phyloP scores from a whole-genome alignment of 225 moss, liverwort and hornwort species.

The Physcomitrellopsis africana region DNA sequence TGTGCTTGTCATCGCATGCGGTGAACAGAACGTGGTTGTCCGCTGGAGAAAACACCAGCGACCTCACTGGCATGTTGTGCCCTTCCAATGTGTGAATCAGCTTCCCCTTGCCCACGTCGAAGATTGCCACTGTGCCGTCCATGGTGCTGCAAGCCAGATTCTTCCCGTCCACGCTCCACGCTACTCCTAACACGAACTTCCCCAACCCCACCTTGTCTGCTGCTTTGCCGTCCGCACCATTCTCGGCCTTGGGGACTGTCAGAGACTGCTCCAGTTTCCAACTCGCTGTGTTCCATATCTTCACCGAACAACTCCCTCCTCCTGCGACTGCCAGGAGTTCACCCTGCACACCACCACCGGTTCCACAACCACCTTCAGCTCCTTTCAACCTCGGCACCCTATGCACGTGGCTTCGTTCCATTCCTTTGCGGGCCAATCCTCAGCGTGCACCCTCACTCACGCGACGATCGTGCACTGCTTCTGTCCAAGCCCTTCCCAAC shows the following conservation, averaged over 20 bases:
- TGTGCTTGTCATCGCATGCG: slow-evolving; percentile 91
- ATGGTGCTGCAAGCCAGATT: slow-evolving; percentile 93
- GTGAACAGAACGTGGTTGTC: slow-evolving; percentile 85
- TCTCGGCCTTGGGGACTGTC: slow-evolving; percentile 60
- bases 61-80: slow-evolving; percentile 90
- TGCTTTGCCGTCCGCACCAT: slow-evolving; percentile 47
- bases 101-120: slow-evolving; percentile 75
- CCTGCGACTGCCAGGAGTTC: slow-evolving; percentile 90
- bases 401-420: background rate
- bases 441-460: no score
- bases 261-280: slow-evolving; percentile 82
- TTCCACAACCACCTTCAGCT: background rate
- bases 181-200: slow-evolving; percentile 86
- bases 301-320: slow-evolving; percentile 89
- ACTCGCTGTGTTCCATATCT: slow-evolving; percentile 84
- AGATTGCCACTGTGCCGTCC: slow-evolving; percentile 86
- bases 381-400: no score
- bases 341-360: slow-evolving; percentile 50
- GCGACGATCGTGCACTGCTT: no score
- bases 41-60: slow-evolving; percentile 86
- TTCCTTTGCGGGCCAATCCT: no score
- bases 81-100: slow-evolving; percentile 84
- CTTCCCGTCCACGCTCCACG: slow-evolving; percentile 94
- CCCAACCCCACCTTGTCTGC: slow-evolving; percentile 75
- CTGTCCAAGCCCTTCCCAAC: background rate